Conservation (phyloP, 352 stramenopile species). For the Phytophthora kernoviae region DNA sequence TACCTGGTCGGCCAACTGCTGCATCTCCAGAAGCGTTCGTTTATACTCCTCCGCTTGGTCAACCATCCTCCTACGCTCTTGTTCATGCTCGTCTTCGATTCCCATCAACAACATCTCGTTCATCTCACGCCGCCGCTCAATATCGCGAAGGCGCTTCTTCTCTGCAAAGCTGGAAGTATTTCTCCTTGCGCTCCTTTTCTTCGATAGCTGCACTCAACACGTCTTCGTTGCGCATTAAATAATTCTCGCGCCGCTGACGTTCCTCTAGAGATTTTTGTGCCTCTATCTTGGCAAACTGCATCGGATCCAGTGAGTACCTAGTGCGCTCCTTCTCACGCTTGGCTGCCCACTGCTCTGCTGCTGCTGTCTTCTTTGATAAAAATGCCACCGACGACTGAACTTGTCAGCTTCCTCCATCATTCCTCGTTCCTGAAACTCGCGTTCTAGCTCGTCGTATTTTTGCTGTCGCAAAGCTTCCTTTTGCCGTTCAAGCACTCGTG, state of each 20-base stretch:
- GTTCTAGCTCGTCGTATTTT: constrained; percentile 46
- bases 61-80: constrained; percentile 9
- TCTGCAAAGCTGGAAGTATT: constrained; percentile 48
- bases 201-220: constrained; percentile 25
- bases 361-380: constrained; percentile 37
- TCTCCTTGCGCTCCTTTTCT: constrained; percentile 41
- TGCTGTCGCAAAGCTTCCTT: constrained; percentile 31
- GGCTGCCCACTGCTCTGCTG: constrained; percentile 42
- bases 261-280: constrained; percentile 49
- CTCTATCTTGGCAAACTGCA: constrained; percentile 55
- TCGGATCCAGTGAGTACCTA: constrained; percentile 56
- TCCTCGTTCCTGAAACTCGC: constrained; percentile 36
- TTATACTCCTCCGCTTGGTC: constrained; percentile 40
- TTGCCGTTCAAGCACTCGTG: not conserved
- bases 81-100: constrained; percentile 43
- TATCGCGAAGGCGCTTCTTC: constrained; percentile 33
- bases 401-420: constrained; percentile 52
- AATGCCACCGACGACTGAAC: constrained; percentile 38
- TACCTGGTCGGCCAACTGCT: constrained; percentile 40
- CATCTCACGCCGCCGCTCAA: constrained; percentile 32
- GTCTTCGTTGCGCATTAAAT: constrained; percentile 53
- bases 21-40: constrained; percentile 46
- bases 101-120: constrained; percentile 47
- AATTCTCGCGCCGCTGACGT: constrained; percentile 53
- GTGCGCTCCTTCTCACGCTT: constrained; percentile 56